Base-by-base conservation (phyloP, 169 alveolate species). In the Plasmodium coatneyi region DNA sequence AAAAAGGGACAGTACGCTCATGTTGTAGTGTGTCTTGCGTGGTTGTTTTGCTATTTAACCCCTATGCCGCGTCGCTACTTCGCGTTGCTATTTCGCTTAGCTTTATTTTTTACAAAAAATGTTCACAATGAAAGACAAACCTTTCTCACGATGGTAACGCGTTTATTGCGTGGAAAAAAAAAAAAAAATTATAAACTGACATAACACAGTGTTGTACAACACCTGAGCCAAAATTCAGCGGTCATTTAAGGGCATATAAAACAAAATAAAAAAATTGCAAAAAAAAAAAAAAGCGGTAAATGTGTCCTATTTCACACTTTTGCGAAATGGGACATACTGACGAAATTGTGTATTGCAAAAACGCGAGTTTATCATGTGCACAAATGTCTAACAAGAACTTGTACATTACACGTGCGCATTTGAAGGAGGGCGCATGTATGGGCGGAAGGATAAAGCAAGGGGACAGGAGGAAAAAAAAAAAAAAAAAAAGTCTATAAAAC, bases 1-100 rank as follows among this genome's bases (percentile, higher is more conserved):
- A 89, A 89, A 89, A 56, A 89, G 94, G 12, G 94, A 80, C 32
- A 89, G 76, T 66, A 89, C 72, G 54, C 90, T 89, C 94, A 89
- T 89, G 79, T 28, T 84, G 39, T 49, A 72, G 76, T 46, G 49
- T 41, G 60, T 16, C 9, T 46, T 5, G n/a, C n/a, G 56, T 46
- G 56, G 56, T 12, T 12, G 56, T 46, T 46, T 46, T n/a, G 32
- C 49, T 79, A 39, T 34, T 32, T 39, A 32, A 79, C 49, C 32
- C 25, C 9, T 39, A 78, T 9, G n/a, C 56, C 56, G 56, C 56
- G 9, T 10, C 10, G 56, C 56, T 12, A 2, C 56, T 46, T 46
- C n/a, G n/a, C 56, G n/a, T n/a, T 43, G 9, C n/a, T n/a, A n/a
- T n/a, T n/a, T n/a, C n/a, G n/a, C n/a, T n/a, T n/a, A n/a, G 54